Evolutionary conservation across 495 filamentous ascomycete genomes (phyloP).

Genomic region (Bryoglossum gracile): DNA sequence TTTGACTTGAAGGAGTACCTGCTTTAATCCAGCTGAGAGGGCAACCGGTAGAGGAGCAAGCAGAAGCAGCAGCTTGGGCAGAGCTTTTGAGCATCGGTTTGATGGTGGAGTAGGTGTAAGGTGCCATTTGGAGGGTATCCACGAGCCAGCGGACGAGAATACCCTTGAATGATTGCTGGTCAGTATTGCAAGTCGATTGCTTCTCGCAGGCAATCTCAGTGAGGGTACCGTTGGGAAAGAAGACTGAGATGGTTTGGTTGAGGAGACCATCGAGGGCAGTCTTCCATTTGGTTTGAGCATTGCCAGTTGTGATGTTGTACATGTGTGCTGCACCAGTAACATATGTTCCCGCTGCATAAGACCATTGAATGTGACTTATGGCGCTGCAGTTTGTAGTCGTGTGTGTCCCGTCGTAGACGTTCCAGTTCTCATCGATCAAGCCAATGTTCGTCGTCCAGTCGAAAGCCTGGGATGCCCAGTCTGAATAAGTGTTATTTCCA

Average conservation of each 20-base stretch:
- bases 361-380: slow-evolving; percentile 61
- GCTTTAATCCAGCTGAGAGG: slow-evolving; percentile 47
- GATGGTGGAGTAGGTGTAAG: slow-evolving; percentile 49
- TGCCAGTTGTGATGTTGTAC: slow-evolving; percentile 58
- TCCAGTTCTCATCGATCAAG: slow-evolving; percentile 52
- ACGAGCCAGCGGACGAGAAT: slow-evolving; percentile 67
- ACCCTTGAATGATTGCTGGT: slow-evolving; percentile 70
- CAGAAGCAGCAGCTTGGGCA: slow-evolving; percentile 51
- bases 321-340: slow-evolving; percentile 68
- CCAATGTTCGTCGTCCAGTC: slow-evolving; percentile 58
- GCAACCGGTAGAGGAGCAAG: slow-evolving; percentile 46
- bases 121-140: slow-evolving; percentile 56
- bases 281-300: slow-evolving; percentile 48
- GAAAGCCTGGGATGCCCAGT: slow-evolving; percentile 66
- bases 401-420: slow-evolving; percentile 61
- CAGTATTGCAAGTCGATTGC: slow-evolving; percentile 55
- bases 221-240: slow-evolving; percentile 48
- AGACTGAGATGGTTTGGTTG: slow-evolving; percentile 42
- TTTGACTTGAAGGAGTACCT: slow-evolving; percentile 27
- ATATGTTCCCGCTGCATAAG: slow-evolving; percentile 69
- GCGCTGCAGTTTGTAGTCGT: slow-evolving; percentile 43
- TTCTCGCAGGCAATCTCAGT: slow-evolving; percentile 66
- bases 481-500: slow-evolving; percentile 62
- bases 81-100: slow-evolving; percentile 48
- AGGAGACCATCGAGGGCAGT: slow-evolving; percentile 48